Conservation (phyloP, 148 eudicot species). For the Talinum fruticosum region DNA sequence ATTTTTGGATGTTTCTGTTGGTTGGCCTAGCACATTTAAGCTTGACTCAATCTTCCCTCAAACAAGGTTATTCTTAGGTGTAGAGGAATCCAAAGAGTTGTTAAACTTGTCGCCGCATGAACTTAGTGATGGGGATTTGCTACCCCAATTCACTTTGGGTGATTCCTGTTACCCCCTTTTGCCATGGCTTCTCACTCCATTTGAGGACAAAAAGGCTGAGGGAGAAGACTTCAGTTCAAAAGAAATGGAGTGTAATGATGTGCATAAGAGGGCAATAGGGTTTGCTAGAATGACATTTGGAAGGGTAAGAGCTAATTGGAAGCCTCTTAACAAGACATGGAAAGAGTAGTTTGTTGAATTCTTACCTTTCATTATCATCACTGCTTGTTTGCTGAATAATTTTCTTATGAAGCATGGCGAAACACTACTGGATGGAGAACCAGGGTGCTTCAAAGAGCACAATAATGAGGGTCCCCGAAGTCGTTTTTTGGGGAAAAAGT, state of each 20-base stretch:
- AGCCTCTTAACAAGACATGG: conserved; percentile 58
- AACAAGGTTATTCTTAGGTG: conserved; percentile 47
- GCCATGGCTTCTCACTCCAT: conserved; percentile 86
- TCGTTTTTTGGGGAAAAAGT: conserved; percentile 52
- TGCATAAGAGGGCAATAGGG: conserved; percentile 57
- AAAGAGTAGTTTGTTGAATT: conserved; percentile 73
- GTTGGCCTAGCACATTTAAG: conserved; percentile 72
- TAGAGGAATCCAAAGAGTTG: conserved; percentile 56
- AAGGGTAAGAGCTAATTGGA: conserved; percentile 60
- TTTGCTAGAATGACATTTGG: conserved; percentile 42
- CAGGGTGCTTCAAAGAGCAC: conserved; percentile 24
- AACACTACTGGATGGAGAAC: conserved; percentile 43
- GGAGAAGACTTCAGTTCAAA: conserved; percentile 24
- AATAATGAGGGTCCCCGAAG: conserved; percentile 7
- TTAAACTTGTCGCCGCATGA: conserved; percentile 53
- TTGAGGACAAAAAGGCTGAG: conserved; percentile 21
- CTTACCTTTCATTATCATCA: conserved; percentile 63
- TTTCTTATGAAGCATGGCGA: conserved; percentile 79
- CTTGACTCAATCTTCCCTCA: conserved; percentile 45
- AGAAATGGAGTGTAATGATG: conserved; percentile 61
- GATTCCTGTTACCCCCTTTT: conserved; percentile 70
- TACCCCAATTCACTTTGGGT: conserved; percentile 78
- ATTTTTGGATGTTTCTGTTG: conserved; percentile 84
- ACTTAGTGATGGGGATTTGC: conserved; percentile 47
- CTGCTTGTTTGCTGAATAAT: conserved; percentile 79